Conservation (phyloP, 495 filamentous ascomycete genomes). For the Podospora tetraspora region DNA sequence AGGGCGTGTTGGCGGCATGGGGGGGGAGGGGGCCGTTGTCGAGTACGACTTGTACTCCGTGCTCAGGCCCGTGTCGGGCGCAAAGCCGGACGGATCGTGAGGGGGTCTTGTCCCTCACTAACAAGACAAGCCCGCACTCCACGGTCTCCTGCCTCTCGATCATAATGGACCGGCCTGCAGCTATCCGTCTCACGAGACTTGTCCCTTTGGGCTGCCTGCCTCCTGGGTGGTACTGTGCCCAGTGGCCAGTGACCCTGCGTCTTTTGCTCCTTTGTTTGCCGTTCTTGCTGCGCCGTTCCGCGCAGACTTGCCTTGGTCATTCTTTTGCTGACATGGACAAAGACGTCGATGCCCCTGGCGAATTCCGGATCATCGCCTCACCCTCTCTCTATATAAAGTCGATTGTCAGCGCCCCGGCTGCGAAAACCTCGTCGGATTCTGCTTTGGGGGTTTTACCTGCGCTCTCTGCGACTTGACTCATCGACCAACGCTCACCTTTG, state of each 20-base stretch:
- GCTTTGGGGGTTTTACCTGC: neutral
- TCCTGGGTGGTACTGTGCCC: neutral
- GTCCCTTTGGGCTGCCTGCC: conserved; percentile 1
- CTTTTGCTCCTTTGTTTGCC: conserved; percentile 5
- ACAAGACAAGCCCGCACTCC: neutral
- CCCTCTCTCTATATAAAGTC: neutral
- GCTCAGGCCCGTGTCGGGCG: neutral
- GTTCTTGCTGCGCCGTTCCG: neutral
- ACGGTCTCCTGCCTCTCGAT: conserved; percentile 8
- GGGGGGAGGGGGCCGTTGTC: neutral
- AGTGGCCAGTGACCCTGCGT: neutral
- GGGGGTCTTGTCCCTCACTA: neutral
- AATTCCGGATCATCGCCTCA: neutral
- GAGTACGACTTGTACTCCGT: neutral
- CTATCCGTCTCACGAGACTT: conserved; percentile 13
- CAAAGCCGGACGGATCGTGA: neutral
- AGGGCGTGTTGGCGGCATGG: neutral
- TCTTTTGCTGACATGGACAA: conserved; percentile 10
- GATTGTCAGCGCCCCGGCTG: neutral
- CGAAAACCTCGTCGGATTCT: neutral
- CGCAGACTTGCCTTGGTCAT: neutral
- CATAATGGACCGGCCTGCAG: conserved; percentile 12
- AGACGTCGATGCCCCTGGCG: neutral
- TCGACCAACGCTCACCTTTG: neutral
- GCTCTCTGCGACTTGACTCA: neutral